Percentiles rank a stretch among this genome's conserved stretches.
These are phyloP conservation scores for Coemansia furcata DNA, from an alignment of 192 early-diverging fungal genomes.

Conservation along the genomic window DNA sequence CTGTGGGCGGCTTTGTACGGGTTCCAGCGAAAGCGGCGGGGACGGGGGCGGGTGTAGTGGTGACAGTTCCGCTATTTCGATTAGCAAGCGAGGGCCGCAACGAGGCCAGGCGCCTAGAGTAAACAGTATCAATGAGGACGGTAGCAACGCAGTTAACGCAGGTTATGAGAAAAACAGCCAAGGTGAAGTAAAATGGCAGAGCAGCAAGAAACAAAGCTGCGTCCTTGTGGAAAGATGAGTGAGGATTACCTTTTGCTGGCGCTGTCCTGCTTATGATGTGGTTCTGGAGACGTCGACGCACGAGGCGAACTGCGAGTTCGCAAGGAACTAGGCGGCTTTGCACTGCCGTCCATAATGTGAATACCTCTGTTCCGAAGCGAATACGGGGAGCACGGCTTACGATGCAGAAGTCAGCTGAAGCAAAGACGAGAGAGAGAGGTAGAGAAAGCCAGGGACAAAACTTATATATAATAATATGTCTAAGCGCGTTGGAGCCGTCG, in stretches of 20 bases:
- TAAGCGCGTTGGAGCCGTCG: neutral
- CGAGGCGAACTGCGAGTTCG: neutral
- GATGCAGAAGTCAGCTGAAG: neutral
- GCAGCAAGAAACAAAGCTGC: constrained; percentile 8
- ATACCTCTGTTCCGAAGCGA: neutral
- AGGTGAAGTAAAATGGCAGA: neutral
- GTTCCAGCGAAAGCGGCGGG: neutral
- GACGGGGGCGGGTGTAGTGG: neutral
- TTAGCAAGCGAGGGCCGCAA: constrained; percentile 2
- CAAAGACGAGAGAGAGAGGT: neutral
- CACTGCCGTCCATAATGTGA: constrained; percentile 1
- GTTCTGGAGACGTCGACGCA: constrained; percentile 2
- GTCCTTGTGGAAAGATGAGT: neutral
- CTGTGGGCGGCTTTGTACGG: neutral
- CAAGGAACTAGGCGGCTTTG: neutral
- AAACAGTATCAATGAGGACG: neutral
- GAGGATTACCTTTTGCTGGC: neutral
- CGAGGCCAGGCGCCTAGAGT: constrained; percentile 6
- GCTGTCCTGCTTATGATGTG: constrained; percentile 7
- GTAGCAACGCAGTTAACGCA: constrained; percentile 2
- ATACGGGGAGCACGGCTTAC: neutral
- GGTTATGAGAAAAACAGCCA: neutral
- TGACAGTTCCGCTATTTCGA: neutral
- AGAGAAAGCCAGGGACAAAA: neutral
- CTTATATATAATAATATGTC: neutral